A percentile compares a stretch with the other conserved stretches of the same genome.
These are phyloP conservation scores for Fusarium coicis DNA, from an alignment of 2,329 filamentous ascomycete genomes.

Conservation along the genomic window DNA sequence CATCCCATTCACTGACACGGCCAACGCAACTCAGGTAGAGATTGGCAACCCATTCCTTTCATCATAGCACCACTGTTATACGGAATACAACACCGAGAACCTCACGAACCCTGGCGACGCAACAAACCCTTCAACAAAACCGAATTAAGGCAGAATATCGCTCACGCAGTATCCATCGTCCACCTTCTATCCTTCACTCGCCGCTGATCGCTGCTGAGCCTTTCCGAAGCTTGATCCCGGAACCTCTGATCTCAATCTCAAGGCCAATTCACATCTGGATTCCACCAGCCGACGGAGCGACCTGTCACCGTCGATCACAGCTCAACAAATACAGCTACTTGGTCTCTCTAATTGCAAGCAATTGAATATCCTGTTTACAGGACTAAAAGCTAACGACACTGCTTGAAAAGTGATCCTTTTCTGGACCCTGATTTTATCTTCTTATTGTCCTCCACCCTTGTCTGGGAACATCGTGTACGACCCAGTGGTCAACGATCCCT, in stretches of 20 bases:
- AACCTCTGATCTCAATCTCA: not conserved
- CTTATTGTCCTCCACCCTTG: constrained; percentile 22
- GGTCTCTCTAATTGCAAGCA: not conserved
- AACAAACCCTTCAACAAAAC: constrained; percentile 19
- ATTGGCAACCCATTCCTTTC: constrained; percentile 29
- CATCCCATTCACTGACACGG: constrained; percentile 3
- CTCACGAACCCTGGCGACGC: constrained; percentile 21
- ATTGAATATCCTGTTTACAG: not conserved
- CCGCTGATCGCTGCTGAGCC: not conserved
- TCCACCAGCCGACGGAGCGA: not conserved
- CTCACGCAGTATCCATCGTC: constrained; percentile 39
- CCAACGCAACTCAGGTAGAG: constrained; percentile 8
- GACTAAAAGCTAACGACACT: not conserved
- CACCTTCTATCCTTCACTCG: constrained; percentile 9
- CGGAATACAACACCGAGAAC: constrained; percentile 14
- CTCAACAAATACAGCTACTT: not conserved
- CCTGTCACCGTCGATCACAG: not conserved
- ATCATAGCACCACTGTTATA: constrained; percentile 29
- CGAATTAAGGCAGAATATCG: constrained; percentile 39
- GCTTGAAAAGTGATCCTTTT: constrained; percentile 17
- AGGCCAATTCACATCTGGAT: not conserved
- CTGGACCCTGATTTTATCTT: constrained; percentile 37
- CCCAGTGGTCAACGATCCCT: constrained; percentile 32
- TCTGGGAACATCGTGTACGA: constrained; percentile 28
- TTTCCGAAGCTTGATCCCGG: not conserved